Percentiles rank a stretch among this genome's conserved stretches.
Evolutionary conservation across 2,329 filamentous ascomycete genomes (phyloP).

Genomic region (Macrophomina phaseolina): DNA sequence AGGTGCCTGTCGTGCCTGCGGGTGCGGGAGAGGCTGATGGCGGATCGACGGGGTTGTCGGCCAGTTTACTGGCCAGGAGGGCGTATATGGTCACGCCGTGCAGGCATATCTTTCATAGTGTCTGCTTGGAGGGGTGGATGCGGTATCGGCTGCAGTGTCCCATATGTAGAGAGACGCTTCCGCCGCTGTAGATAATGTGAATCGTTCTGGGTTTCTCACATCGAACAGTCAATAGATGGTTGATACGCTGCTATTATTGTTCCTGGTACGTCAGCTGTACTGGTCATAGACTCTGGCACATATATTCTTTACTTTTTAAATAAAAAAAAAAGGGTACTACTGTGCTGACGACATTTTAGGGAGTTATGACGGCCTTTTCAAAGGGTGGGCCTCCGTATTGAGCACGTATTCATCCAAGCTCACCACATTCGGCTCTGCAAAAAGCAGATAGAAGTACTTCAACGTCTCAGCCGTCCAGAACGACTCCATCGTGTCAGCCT

Average conservation of each 20-base stretch:
- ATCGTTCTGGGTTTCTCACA: neutral
- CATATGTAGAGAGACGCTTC: conserved; percentile 88
- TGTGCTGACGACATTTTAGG: no score
- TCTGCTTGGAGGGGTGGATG: conserved; percentile 96
- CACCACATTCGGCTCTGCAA: conserved; percentile 49
- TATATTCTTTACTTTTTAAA: no score
- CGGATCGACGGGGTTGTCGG: conserved; percentile 48
- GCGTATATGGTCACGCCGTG: conserved; percentile 98
- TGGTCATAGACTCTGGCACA: no score
- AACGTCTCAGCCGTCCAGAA: conserved; percentile 58
- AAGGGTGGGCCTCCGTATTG: conserved; percentile 36
- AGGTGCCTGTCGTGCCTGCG: conserved; percentile 76
- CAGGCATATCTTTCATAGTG: conserved; percentile 91
- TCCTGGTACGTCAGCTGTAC: no score
- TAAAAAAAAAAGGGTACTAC: no score
- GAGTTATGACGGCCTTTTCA: neutral
- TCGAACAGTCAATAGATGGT: no score
- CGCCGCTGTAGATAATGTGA: conserved; percentile 67
- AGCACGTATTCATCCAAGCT: conserved; percentile 55
- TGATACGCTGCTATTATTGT: no score
- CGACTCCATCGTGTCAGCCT: conserved; percentile 53
- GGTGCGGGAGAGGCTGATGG: conserved; percentile 56
- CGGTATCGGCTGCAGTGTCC: conserved; percentile 90
- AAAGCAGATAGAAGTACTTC: conserved; percentile 57
- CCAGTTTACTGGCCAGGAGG: conserved; percentile 76